A percentile compares a stretch with the other conserved stretches of the same genome.
Conservation (phyloP, 2,329 filamentous ascomycete genomes). For the Fusarium virguliforme region DNA sequence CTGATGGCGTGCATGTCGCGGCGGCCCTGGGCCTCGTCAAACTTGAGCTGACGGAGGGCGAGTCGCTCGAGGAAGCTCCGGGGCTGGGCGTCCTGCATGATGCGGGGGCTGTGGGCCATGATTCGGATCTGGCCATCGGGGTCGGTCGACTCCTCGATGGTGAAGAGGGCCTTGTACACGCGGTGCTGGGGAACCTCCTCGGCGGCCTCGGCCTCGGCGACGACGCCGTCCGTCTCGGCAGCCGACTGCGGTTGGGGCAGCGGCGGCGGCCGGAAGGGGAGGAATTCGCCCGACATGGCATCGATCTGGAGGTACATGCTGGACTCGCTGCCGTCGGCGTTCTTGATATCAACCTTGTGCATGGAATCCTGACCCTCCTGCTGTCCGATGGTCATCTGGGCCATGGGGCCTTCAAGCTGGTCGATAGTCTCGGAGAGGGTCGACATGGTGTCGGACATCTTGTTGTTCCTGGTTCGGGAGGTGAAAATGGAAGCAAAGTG, state of each 20-base stretch:
- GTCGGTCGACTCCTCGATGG: constrained; percentile 77
- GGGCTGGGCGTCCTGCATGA: constrained; percentile 67
- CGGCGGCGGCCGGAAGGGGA: constrained; percentile 90
- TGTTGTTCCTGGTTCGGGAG: constrained; percentile 64
- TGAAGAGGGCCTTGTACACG: constrained; percentile 76
- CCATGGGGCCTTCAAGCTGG: constrained; percentile 72
- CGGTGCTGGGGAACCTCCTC: constrained; percentile 65
- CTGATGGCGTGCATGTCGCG: constrained; percentile 85
- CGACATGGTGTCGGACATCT: constrained; percentile 75
- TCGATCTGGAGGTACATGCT: constrained; percentile 78
- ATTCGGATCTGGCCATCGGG: constrained; percentile 73
- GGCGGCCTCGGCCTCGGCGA: constrained; percentile 53
- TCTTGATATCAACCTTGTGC: constrained; percentile 68
- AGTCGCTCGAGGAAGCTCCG: constrained; percentile 80
- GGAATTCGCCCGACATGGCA: constrained; percentile 78
- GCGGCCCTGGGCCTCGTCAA: constrained; percentile 68
- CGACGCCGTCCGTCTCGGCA: constrained; percentile 57
- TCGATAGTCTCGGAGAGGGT: constrained; percentile 75
- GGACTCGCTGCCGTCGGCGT: constrained; percentile 70
- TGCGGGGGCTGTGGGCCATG: constrained; percentile 72
- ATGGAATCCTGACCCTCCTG: constrained; percentile 64
- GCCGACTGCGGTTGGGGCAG: constrained; percentile 75
- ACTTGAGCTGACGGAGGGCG: constrained; percentile 74
- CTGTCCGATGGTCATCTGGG: constrained; percentile 65
- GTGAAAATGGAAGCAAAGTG: constrained; percentile 90